Conservation (phyloP, 2,329 filamentous ascomycete species). For the Botrytis pseudocinerea region DNA sequence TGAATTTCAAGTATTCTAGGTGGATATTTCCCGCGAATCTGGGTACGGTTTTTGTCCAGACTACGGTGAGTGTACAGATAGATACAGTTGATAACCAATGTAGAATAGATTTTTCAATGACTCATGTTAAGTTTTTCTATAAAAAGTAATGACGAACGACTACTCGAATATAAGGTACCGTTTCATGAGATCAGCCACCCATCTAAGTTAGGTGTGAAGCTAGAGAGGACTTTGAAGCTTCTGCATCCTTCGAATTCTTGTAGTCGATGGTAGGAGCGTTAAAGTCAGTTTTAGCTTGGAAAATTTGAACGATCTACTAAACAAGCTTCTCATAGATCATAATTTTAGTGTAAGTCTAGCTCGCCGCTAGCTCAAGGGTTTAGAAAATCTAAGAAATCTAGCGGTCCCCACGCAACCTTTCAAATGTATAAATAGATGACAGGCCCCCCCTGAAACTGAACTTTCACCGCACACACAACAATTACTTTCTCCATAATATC, state of each 20-base stretch:
- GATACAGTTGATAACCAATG: background rate
- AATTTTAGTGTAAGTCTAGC: background rate
- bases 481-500: background rate
- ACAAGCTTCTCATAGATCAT: background rate
- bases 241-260: background rate
- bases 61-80: background rate
- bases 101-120: background rate
- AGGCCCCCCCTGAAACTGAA: background rate
- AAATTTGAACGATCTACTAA: fast-evolving
- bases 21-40: background rate
- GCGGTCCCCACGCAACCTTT: background rate
- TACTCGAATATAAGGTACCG: fast-evolving
- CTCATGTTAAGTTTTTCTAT: fast-evolving
- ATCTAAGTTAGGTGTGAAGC: background rate
- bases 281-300: background rate
- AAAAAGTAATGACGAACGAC: background rate
- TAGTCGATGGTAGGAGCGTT: background rate
- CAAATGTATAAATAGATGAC: background rate
- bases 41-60: background rate
- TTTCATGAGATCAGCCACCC: background rate
- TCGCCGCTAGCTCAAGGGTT: background rate
- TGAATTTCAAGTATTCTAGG: background rate
- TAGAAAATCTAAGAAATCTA: background rate
- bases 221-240: background rate
- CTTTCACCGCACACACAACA: no score